Base-by-base conservation (phyloP, 257 asterid species). In the Penstemon eatonii region DNA sequence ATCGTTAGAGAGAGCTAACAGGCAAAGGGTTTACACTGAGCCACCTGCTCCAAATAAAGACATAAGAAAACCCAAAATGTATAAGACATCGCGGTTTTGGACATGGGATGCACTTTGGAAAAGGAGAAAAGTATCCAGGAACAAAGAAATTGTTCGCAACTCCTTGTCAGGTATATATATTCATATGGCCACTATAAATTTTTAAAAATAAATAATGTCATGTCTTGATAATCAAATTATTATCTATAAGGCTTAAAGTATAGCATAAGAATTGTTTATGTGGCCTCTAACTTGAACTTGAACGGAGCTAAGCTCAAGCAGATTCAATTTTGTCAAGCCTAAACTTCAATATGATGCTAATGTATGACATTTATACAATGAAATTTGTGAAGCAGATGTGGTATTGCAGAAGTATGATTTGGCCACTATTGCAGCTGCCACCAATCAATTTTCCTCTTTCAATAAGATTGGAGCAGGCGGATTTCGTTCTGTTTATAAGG, bases 71-170 rank as follows among this genome's bases (percentile, higher is more conserved):
- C 50, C 7, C 39, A 63, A 60, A 8, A 8, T 64, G n/a, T n/a
- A 61, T 47, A 76, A 73, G 69, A 66, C 47, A 58, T 63, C 62
- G 59, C 55, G 65, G 44, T 13, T 47, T 63, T 51, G 78, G 78
- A 44, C 67, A 5, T 65, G 79, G 79, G 75, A 68, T 39, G 75
- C 60, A 63, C 62, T 76, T 12, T 67, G 79, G 82, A 67, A 53
- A 67, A 76, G 59, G 42, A 39, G 50, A 12, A 73, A 62, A 46
- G 56, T 73, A 67, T 58, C 73, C 7, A 73, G 57, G 74, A 37
- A 60, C 67, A 52, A 1, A 46, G 71, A 67, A 44, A 3, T 3
- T 8, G 15, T 37, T 18, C 25, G 4, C 60, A 43, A 39, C 40
- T 52, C 40, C 10, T 36, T 33, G 41, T 19, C 76, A 65, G 81